Conservation (phyloP, 2,329 filamentous ascomycete genomes). For the Clonostachys byssicola region DNA sequence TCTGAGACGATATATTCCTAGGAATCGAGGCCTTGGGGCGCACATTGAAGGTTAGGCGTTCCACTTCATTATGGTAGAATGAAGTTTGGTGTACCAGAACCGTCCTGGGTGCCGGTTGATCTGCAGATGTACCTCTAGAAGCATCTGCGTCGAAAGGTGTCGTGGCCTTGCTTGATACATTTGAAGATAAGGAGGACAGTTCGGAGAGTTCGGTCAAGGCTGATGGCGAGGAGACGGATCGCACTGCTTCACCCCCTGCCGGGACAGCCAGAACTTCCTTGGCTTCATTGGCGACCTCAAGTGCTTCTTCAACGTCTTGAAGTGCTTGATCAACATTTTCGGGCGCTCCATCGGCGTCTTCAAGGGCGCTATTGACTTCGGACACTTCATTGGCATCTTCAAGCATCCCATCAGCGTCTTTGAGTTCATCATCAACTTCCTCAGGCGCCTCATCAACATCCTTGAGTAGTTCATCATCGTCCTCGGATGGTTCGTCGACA, state of each 20-base stretch:
- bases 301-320: not conserved
- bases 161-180: conserved; percentile 58
- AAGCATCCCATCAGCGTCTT: too few species aligned
- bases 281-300: not conserved
- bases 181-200: conserved; percentile 47
- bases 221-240: conserved; percentile 49
- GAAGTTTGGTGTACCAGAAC: conserved; percentile 3
- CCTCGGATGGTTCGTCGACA: too few species aligned
- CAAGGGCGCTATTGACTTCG: not conserved
- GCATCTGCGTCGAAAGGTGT: conserved; percentile 46
- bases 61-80: conserved; percentile 18
- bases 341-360: not conserved
- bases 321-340: not conserved
- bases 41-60: conserved; percentile 48
- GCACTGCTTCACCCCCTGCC: conserved; percentile 22
- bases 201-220: conserved; percentile 51
- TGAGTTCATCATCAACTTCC: too few species aligned
- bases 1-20: conserved; percentile 61
- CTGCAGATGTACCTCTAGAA: conserved; percentile 2
- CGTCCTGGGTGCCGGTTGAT: not conserved
- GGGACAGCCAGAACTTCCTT: too few species aligned
- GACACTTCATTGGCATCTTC: too few species aligned
- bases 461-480: too few species aligned
- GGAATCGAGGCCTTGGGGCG: conserved; percentile 83
- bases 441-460: too few species aligned